Base-by-base conservation (phyloP, 768 basidiomycete genomes). In the Suillus weaverae region DNA sequence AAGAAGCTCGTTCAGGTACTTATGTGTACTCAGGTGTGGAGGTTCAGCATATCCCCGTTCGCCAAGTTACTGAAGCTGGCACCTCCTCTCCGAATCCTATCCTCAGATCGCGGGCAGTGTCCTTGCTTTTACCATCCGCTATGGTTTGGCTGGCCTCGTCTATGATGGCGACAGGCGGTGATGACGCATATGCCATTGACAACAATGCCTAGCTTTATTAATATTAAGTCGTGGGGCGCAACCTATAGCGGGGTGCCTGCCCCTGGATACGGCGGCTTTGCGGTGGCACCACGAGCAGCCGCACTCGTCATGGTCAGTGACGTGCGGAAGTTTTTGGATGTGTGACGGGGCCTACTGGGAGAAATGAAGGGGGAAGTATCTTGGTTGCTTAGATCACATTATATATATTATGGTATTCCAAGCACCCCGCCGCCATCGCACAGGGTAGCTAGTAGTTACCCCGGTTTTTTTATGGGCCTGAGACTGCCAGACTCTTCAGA, bases 161-260 rank as follows among this genome's bases (percentile, higher is more conserved):
- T 99, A 97, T 73, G 96, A 97, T 71, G 95, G 94, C 11, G 94
- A 95, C 79, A 83, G 96, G 73, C 81, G 94, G 73, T 95, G 81
- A 76, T 39, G 22, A 26, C 30, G 11, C 4, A 30, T 39, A 18
- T 57, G 20, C 11, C 14, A 13, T n/a, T 14, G 7, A 55, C 20
- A 55, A 20, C 54, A 7, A 36, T 18, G 16, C 50, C 30, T 51
- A 2, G 14, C 16, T 30, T 51, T 33, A 8, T 14, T 38, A 26
- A 26, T 26, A 26, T 26, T 26, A 26, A n/a, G 8, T 36, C 14
- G 22, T 38, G 2, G 55, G 14, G 22, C 1, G 26, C 50, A 8
- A 14, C 36, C 14, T 38, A 56, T 38, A 36, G 14, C 8, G n/a
- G 35, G 36, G 3, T 20, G 7, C 30, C 51, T 33, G 30, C 18